Evolutionary conservation across 768 basidiomycete genomes (phyloP), one percentile per base, ranked within the genome.

Genomic region (Panaeolus papilionaceus): DNA sequence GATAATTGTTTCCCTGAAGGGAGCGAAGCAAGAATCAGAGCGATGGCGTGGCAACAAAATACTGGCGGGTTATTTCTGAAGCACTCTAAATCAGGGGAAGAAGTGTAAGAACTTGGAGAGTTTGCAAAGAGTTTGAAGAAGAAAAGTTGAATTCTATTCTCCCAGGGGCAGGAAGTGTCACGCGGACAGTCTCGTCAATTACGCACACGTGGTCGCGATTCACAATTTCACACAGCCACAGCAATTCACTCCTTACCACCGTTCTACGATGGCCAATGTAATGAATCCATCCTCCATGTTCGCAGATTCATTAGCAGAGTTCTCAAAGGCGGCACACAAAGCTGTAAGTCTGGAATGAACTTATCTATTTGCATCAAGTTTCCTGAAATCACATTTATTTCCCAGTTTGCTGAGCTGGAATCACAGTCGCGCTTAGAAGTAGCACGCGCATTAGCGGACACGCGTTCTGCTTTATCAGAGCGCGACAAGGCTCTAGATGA

Each of bases 391-490:
- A 14, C 28, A 33, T 4, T 33, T 16, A 23, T 28, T 58, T 26
- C 54, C 54, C 37, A 91, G 90, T 80, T 90, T 66, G 80, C 84
- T 14, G 80, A 84, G 40, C 80, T 86, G 18, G 89, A 92, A 68
- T 83, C 84, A n/a, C 83, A 86, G 65, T 81, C 86, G 4, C 84
- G 84, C 69, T 76, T 78, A 45, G 86, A 90, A 69, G 80, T 89
- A 69, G 79, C 84, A 63, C 83, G 83, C 58, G 82, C 85, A 11
- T 69, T 77, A 44, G 71, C 80, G 5, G 87, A 90, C 38, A 71
- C 80, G 16, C 81, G 80, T 47, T 83, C 85, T 44, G 84, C 86
- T 20, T 80, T 82, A 62, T 71, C 76, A 14, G 86, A 89, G 71
- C 84, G 88, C 47, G 84, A 86, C 67, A 77, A 75, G 62, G 80